phyloP scores from a whole-genome alignment of 2,329 filamentous ascomycete genomes.

The Epichloe scottii region DNA sequence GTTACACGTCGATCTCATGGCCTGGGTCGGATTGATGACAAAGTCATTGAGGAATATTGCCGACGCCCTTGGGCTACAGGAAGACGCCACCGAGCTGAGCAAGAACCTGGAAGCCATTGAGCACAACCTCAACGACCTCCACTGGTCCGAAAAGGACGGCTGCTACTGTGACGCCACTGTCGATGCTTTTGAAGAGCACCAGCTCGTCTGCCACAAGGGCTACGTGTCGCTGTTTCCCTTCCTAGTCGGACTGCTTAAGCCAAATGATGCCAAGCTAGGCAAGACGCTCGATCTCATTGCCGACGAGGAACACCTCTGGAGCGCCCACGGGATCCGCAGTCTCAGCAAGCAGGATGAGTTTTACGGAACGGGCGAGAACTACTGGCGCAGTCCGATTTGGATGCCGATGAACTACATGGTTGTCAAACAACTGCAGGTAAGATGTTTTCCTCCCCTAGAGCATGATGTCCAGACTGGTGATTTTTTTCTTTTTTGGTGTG shows the following conservation, averaged over 20 bases:
- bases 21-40: constrained; percentile 96
- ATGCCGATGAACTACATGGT: constrained; percentile 93
- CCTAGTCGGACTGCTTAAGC: constrained; percentile 64
- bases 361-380: constrained; percentile 89
- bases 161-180: constrained; percentile 93
- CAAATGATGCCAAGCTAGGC: constrained; percentile 62
- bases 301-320: constrained; percentile 82
- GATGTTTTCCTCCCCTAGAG: constrained; percentile 14
- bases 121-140: constrained; percentile 80
- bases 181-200: constrained; percentile 85
- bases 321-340: constrained; percentile 75
- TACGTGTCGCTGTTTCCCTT: constrained; percentile 93
- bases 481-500: too few species aligned
- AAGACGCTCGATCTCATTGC: constrained; percentile 65
- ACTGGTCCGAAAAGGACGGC: constrained; percentile 73
- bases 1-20: constrained; percentile 86
- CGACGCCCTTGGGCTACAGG: constrained; percentile 56
- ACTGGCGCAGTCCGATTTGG: constrained; percentile 93
- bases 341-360: constrained; percentile 71
- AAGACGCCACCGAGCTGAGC: constrained; percentile 63
- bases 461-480: too few species aligned
- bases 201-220: constrained; percentile 88
- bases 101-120: constrained; percentile 65
- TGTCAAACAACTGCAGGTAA: constrained; percentile 63
- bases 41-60: constrained; percentile 74